Conservation (phyloP, 441 rosid species). For the Mallotus japonicus region DNA sequence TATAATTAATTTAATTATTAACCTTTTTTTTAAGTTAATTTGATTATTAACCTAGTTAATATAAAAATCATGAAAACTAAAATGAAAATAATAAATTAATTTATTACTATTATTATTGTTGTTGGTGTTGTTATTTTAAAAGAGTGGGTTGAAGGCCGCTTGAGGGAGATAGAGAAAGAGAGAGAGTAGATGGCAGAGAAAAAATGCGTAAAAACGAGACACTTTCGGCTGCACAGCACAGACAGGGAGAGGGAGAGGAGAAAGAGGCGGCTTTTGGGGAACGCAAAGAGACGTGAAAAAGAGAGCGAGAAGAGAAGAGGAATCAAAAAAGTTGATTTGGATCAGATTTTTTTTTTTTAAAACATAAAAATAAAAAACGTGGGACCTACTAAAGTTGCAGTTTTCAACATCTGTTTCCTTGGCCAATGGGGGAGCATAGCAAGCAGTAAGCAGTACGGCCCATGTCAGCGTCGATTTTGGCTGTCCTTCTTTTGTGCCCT, state of each 20-base stretch:
- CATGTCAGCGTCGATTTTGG: slow-evolving; percentile 35
- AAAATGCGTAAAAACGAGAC: neutral
- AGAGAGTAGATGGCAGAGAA: no score
- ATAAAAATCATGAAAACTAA: no score
- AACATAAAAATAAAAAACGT: neutral
- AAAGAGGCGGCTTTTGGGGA: slow-evolving; percentile 47
- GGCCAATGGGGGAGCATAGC: slow-evolving; percentile 13
- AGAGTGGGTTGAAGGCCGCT: no score
- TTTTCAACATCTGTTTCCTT: slow-evolving; percentile 25
- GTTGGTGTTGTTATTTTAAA: no score
- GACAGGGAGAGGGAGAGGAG: neutral
- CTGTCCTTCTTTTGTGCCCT: slow-evolving; percentile 3
- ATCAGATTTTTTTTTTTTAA: neutral
- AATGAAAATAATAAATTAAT: no score
- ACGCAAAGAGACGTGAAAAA: slow-evolving; percentile 38
- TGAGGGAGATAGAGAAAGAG: no score
- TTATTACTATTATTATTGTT: no score
- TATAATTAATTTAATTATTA: no score
- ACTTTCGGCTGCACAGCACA: slow-evolving; percentile 24
- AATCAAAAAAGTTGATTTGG: slow-evolving; percentile 3
- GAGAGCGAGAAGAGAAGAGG: slow-evolving; percentile 1
- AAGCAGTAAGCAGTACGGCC: slow-evolving; percentile 28
- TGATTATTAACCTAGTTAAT: no score
- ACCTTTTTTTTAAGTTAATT: no score
- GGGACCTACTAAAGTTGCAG: slow-evolving; percentile 22